These are phyloP conservation scores for Colletotrichum simmondsii DNA, from an alignment of 2,329 filamentous ascomycete genomes.

Conservation along the genomic window DNA sequence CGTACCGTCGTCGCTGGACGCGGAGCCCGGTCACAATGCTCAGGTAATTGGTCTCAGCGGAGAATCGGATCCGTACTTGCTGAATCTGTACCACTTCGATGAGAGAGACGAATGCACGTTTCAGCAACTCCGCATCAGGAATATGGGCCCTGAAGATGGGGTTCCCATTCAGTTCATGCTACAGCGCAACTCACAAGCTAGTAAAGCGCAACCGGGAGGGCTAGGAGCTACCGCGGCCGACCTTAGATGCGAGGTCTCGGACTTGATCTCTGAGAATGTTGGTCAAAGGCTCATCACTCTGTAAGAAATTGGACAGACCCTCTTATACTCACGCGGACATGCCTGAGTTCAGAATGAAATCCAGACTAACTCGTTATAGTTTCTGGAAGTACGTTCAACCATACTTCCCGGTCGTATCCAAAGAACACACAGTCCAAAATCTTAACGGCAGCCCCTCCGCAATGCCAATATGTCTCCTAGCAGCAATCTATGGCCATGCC, in stretches of 20 bases:
- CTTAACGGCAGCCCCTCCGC: not conserved
- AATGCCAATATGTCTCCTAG: conserved; percentile 1
- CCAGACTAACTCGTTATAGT: not conserved
- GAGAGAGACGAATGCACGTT: conserved; percentile 20
- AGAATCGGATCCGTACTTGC: conserved; percentile 24
- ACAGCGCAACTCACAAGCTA: conserved; percentile 18
- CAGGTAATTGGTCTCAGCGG: conserved; percentile 27
- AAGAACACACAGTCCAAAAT: not conserved
- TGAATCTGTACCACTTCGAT: conserved; percentile 18
- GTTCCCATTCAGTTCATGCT: conserved; percentile 26
- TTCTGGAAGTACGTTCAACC: conserved; percentile 28
- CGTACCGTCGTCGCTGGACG: not conserved
- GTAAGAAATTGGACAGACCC: not conserved
- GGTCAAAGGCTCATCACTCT: conserved; percentile 14
- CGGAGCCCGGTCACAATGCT: conserved; percentile 9
- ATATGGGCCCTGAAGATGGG: conserved; percentile 17
- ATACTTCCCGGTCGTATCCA: conserved; percentile 19
- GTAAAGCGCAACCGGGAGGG: conserved; percentile 12
- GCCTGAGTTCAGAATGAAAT: too few relatives aligned
- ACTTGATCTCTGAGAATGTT: conserved; percentile 15
- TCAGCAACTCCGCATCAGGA: conserved; percentile 22
- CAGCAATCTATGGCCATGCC: conserved; percentile 22
- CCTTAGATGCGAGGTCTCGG: not conserved
- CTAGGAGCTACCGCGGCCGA: conserved; percentile 1
- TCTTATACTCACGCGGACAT: not conserved